Conservation (phyloP, 768 basidiomycete genomes). For the Tulasnella sp. region DNA sequence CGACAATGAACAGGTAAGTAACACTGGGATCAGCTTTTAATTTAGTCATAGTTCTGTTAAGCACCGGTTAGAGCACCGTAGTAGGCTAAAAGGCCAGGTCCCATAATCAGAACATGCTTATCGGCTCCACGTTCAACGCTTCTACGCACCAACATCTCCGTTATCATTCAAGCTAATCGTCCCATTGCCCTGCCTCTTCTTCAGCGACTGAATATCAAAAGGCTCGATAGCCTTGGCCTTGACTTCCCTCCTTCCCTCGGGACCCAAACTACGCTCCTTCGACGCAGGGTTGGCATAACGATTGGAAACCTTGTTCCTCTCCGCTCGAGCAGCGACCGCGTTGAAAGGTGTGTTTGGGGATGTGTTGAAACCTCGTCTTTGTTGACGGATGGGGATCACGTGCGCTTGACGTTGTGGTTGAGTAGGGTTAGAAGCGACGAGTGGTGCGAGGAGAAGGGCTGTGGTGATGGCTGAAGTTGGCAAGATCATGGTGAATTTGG, state of each 20-base stretch:
- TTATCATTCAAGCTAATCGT: background rate
- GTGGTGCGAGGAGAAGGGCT: background rate
- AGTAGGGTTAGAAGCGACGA: background rate
- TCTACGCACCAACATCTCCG: background rate
- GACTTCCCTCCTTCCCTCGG: background rate
- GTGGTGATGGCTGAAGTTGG: background rate
- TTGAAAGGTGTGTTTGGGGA: background rate
- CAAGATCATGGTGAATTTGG: background rate
- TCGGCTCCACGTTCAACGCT: background rate
- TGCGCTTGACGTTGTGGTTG: background rate
- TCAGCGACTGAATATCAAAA: background rate
- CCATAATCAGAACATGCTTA: background rate
- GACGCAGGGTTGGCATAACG: background rate
- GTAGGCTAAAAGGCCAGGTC: background rate
- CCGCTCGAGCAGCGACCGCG: background rate
- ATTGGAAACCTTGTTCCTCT: background rate
- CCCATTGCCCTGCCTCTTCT: background rate
- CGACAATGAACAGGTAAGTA: background rate
- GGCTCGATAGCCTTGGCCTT: background rate
- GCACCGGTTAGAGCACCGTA: background rate
- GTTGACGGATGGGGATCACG: background rate
- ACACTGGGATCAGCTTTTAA: background rate
- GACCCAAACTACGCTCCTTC: background rate
- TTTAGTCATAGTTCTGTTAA: background rate
- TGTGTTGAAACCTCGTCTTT: background rate